phyloP scores from a whole-genome alignment of 2,329 filamentous ascomycete species.

The Dryadomyces sulphureus region DNA sequence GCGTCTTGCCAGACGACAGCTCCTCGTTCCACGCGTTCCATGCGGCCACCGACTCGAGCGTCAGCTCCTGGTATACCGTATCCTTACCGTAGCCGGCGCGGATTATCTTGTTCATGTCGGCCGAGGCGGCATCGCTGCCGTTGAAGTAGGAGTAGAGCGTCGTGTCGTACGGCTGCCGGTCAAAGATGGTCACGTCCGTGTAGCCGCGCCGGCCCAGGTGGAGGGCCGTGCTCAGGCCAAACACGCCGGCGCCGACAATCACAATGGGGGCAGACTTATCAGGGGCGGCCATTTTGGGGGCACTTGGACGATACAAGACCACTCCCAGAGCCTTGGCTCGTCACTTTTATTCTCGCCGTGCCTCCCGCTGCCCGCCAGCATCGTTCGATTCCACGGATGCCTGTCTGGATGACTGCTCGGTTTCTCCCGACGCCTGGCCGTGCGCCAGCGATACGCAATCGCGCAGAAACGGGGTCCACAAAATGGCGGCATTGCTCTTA shows the following conservation, averaged over 20 bases:
- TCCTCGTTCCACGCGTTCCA: conserved; percentile 32
- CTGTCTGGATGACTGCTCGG: background rate
- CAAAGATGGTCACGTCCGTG: conserved; percentile 29
- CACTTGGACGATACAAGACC: too few relatives aligned
- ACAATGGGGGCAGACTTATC: conserved; percentile 15
- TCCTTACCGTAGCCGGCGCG: conserved; percentile 26
- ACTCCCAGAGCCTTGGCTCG: too few relatives aligned
- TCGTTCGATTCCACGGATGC: too few relatives aligned
- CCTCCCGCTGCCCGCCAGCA: too few relatives aligned
- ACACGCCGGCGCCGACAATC: conserved; percentile 20
- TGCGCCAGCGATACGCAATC: too few relatives aligned
- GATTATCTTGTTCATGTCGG: conserved; percentile 30
- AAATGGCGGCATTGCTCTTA: too few relatives aligned
- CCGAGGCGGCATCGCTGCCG: conserved; percentile 28
- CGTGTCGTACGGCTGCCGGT: conserved; percentile 27
- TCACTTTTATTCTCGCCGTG: too few relatives aligned
- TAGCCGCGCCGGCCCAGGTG: conserved; percentile 29
- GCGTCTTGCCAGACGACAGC: conserved; percentile 14
- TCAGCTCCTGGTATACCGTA: conserved; percentile 29
- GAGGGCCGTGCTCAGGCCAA: conserved; percentile 24
- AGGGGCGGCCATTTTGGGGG: background rate
- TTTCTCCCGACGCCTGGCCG: background rate
- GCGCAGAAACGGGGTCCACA: too few relatives aligned
- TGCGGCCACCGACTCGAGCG: conserved; percentile 22
- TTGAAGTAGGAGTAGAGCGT: conserved; percentile 23